phyloP scores from a whole-genome alignment of 2,329 filamentous ascomycete species.

The Phymatotrichopsis omnivora region DNA sequence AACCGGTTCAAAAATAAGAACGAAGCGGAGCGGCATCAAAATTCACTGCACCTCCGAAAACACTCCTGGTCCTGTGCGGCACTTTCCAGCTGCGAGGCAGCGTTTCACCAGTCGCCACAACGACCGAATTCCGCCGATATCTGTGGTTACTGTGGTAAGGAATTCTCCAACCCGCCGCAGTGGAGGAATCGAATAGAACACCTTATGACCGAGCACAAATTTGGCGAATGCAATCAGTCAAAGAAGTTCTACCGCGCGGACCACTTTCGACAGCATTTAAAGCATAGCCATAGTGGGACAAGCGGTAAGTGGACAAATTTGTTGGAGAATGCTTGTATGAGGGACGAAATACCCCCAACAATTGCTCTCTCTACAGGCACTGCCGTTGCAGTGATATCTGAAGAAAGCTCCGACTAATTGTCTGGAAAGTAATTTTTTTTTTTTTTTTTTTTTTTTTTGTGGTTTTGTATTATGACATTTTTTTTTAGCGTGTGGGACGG shows the following conservation, averaged over 20 bases:
- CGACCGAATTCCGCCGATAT: constrained; percentile 56
- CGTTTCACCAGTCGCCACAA: constrained; percentile 71
- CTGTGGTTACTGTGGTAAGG: constrained; percentile 91
- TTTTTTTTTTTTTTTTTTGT: constrained; percentile 1
- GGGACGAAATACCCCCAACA: constrained; percentile 43
- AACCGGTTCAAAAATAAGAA: constrained; percentile 99
- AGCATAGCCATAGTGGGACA: constrained; percentile 91
- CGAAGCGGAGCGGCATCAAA: constrained; percentile 91
- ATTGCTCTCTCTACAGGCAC: constrained; percentile 8
- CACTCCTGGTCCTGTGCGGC: constrained; percentile 97
- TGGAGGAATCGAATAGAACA: constrained; percentile 83
- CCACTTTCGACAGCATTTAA: constrained; percentile 95
- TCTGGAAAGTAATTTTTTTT: constrained; percentile 8
- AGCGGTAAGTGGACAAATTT: constrained; percentile 99
- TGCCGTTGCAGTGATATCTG: constrained; percentile 18
- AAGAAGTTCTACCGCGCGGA: constrained; percentile 98
- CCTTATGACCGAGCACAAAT: constrained; percentile 86
- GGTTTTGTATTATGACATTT: constrained; percentile 9
- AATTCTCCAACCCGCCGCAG: constrained; percentile 77
- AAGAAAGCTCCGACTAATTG: constrained; percentile 19
- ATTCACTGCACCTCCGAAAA: constrained; percentile 79
- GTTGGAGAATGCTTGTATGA: constrained; percentile 93
- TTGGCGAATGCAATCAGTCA: constrained; percentile 91
- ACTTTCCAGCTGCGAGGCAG: constrained; percentile 63
- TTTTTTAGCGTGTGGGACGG: too few species aligned